Evolutionary conservation across 2,329 filamentous ascomycete species (phyloP), one percentile per base, ranked within the genome.

Genomic region (Trichoderma aggressivum): DNA sequence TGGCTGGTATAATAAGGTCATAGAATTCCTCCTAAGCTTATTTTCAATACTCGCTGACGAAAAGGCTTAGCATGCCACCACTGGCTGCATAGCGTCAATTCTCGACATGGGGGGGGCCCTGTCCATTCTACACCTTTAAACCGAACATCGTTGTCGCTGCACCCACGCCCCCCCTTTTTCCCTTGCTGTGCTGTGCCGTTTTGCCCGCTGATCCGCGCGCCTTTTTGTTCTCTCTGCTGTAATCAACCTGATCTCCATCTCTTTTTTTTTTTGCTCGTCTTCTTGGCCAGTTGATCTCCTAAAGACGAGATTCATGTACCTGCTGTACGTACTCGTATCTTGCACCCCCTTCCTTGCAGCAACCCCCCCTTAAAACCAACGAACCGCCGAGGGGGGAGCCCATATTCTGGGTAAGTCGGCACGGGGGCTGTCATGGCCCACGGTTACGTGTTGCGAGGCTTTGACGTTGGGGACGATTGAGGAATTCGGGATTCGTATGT

Each of bases 331-430:
- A n/a, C n/a, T 39, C 36, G 36, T 39, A 39, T 50, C 43, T 50
- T 21, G n/a, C 43, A 50, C 43, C 43, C 43, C 43, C 43, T 50
- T 50, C 43, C n/a, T 50, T 21, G n/a, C 10, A 58, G 16, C 21
- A 60, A 21, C 34, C 21, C 61, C 50, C 64, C 55, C 55, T 24
- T 30, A 43, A 39, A n/a, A 8, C n/a, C 43, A 28, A 55, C 30
- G 16, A 55, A 53, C 34, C 53, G 30, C 50, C 62, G 43, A 66
- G 32, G 24, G 26, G 53, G n/a, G n/a, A 50, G 60, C 34, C 64
- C 34, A 36, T 70, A 67, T 68, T 72, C 74, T 75, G 74, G 74
- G 60, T 74, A 75, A 72, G 47, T 74, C 72, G 74, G 74, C 74
- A 73, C 70, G 70, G n/a, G 34, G 24, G 12, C 34, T n/a, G 60